A percentile compares a stretch with the other conserved stretches of the same genome.
Conservation (phyloP, 1,284 basidiomycete species). For the Naganishia sp. region DNA sequence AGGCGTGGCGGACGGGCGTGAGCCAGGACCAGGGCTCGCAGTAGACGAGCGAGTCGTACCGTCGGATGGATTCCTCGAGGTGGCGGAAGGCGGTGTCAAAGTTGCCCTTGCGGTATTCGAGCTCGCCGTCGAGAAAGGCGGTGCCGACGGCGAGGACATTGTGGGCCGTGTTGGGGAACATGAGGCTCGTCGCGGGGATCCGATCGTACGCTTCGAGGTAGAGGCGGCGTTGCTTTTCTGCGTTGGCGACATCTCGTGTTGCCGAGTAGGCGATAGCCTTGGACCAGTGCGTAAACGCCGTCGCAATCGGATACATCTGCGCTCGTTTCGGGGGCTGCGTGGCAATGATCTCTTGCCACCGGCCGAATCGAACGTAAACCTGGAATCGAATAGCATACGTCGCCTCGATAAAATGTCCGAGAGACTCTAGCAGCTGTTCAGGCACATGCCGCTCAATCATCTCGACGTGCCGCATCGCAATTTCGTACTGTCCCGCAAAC, state of each 20-base stretch:
- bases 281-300: constrained; percentile 43
- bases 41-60: constrained; percentile 44
- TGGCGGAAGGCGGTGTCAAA: constrained; percentile 41
- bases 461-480: constrained; percentile 41
- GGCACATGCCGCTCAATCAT: constrained; percentile 42
- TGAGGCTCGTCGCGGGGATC: constrained; percentile 38
- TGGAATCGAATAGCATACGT: constrained; percentile 41
- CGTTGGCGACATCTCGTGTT: constrained; percentile 36
- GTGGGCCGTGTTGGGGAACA: constrained; percentile 42
- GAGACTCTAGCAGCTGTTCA: constrained; percentile 39
- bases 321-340: constrained; percentile 38
- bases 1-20: constrained; percentile 48
- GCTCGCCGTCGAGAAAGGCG: constrained; percentile 46
- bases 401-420: constrained; percentile 46
- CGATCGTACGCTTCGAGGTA: constrained; percentile 36
- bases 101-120: constrained; percentile 45
- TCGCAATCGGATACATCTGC: constrained; percentile 41
- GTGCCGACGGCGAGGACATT: constrained; percentile 44
- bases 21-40: constrained; percentile 51
- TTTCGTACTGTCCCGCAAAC: constrained; percentile 44
- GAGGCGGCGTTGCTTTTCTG: constrained; percentile 34
- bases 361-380: constrained; percentile 47
- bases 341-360: constrained; percentile 45
- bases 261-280: constrained; percentile 43
- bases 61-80: constrained; percentile 41